A percentile compares a stretch with the other conserved stretches of the same genome.
Evolutionary conservation across 805 yeast genomes (phyloP).

Genomic region (Pichia kluyveri): DNA sequence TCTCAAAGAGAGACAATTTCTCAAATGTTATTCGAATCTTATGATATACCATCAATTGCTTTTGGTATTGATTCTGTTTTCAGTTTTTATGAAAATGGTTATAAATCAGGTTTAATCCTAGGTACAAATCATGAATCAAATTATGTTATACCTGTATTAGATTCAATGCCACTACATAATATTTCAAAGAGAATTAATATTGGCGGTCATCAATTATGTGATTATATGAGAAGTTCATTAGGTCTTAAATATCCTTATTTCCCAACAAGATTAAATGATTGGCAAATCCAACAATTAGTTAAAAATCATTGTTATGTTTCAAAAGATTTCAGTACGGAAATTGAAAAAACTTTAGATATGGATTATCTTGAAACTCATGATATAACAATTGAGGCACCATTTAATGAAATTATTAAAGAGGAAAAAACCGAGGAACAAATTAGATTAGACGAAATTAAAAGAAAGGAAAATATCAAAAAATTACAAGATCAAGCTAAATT

Average conservation of each 20-base stretch:
- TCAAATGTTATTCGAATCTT: constrained; percentile 80
- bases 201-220: constrained; percentile 77
- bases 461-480: constrained; percentile 78
- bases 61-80: constrained; percentile 81
- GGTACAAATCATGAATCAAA: constrained; percentile 80
- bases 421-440: constrained; percentile 83
- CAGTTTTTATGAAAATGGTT: constrained; percentile 60
- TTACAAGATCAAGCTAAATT: constrained; percentile 90
- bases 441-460: constrained; percentile 62
- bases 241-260: constrained; percentile 85
- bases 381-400: constrained; percentile 75
- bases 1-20: constrained; percentile 67
- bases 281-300: constrained; percentile 59
- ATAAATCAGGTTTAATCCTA: constrained; percentile 62
- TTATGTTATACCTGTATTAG: constrained; percentile 69
- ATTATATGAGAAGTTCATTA: constrained; percentile 53
- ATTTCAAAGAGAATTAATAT: constrained; percentile 78
- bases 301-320: constrained; percentile 77
- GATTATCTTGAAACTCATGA: constrained; percentile 62
- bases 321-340: constrained; percentile 54
- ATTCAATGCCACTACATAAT: constrained; percentile 56
- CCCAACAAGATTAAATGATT: constrained; percentile 59
- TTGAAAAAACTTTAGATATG: constrained; percentile 46
- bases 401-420: constrained; percentile 51
- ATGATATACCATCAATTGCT: constrained; percentile 61